Conservation (phyloP, 2,329 filamentous ascomycete genomes). For the Aspergillus sp. region DNA sequence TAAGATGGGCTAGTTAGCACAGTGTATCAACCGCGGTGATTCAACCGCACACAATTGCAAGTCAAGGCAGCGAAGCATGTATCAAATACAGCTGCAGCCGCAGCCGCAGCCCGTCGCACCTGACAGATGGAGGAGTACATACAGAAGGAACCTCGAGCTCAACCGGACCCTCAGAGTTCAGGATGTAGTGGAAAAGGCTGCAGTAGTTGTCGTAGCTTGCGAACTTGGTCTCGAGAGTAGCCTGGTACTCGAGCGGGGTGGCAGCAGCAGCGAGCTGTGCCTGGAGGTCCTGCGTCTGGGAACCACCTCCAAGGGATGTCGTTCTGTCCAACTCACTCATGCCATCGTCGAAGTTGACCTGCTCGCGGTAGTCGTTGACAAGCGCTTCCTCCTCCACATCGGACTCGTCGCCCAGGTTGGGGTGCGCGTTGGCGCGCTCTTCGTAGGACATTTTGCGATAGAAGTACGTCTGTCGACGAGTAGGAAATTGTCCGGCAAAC, state of each 20-base stretch:
- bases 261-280: conserved; percentile 87
- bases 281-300: conserved; percentile 88
- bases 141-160: conserved; percentile 96
- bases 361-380: conserved; percentile 93
- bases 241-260: conserved; percentile 93
- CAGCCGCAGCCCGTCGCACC: background rate
- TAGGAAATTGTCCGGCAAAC: conserved; percentile 18
- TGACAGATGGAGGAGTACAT: conserved; percentile 47
- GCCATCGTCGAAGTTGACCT: conserved; percentile 89
- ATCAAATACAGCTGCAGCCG: background rate
- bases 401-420: conserved; percentile 71
- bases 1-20: conserved; percentile 11
- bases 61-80: background rate
- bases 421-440: conserved; percentile 45
- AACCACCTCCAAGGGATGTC: conserved; percentile 67
- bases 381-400: conserved; percentile 96
- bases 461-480: conserved; percentile 16
- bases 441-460: conserved; percentile 47
- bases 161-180: conserved; percentile 98
- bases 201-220: conserved; percentile 99
- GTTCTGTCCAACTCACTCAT: conserved; percentile 79
- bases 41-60: conserved; percentile 11
- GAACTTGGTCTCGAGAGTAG: conserved; percentile 94
- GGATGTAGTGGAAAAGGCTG: conserved; percentile 97
- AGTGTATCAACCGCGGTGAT: conserved; percentile 3